phyloP scores from a whole-genome alignment of 2,329 filamentous ascomycete species.

The Teratosphaeria destructans region DNA sequence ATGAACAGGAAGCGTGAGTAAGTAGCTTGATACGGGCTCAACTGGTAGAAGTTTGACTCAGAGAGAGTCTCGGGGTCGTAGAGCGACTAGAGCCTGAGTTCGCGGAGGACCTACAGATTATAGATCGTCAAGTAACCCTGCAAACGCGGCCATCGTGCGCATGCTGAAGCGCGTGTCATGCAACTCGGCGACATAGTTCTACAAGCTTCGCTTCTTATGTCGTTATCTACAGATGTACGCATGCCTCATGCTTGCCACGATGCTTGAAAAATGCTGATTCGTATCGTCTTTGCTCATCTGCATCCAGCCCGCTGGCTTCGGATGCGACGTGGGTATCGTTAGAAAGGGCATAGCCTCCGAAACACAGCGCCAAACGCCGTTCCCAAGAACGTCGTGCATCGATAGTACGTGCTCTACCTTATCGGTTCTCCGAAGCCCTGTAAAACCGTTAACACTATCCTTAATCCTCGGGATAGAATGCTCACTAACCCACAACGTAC shows the following conservation, averaged over 20 bases:
- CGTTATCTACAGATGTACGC: not conserved
- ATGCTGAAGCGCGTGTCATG: not conserved
- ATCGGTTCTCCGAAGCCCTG: slow-evolving; percentile 3
- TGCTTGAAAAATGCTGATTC: not conserved
- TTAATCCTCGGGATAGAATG: not conserved
- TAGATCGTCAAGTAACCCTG: too few relatives aligned
- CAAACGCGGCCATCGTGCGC: not conserved
- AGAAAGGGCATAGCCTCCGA: not conserved
- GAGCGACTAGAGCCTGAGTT: too few relatives aligned
- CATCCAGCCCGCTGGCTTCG: not conserved
- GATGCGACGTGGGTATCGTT: not conserved
- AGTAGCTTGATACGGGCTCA: not conserved
- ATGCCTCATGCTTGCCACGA: not conserved
- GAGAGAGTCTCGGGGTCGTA: not conserved
- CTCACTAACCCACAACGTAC: slow-evolving; percentile 9
- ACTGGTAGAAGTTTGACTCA: not conserved
- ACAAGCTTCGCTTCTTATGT: not conserved
- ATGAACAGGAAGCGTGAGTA: slow-evolving; percentile 36
- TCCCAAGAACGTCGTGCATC: not conserved
- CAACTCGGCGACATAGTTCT: not conserved
- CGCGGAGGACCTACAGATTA: too few relatives aligned
- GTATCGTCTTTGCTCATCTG: not conserved
- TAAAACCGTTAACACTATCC: not conserved
- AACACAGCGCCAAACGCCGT: not conserved
- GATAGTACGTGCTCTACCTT: not conserved